Evolutionary conservation across 495 filamentous ascomycete species (phyloP).

Genomic region (Gamarada debralockiae): DNA sequence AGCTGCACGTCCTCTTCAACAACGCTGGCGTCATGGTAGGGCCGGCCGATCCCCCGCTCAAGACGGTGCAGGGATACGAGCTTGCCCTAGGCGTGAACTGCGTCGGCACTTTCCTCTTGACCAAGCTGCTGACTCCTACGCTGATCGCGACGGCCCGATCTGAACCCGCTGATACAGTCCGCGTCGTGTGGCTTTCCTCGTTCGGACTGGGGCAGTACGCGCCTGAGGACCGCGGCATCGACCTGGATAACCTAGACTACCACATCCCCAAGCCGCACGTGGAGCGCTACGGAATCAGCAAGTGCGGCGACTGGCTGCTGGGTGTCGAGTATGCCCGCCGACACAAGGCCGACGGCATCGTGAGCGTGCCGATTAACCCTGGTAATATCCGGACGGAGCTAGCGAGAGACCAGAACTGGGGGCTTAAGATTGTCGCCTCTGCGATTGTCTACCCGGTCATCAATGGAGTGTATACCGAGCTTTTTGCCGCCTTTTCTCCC

Average conservation of each 20-base stretch:
- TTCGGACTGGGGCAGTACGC: neutral
- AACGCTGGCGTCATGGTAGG: constrained; percentile 50
- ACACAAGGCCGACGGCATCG: constrained; percentile 24
- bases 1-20: constrained; percentile 14
- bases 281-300: constrained; percentile 30
- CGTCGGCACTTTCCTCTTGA: constrained; percentile 37
- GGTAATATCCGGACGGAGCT: constrained; percentile 39
- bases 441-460: constrained; percentile 26
- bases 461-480: constrained; percentile 38
- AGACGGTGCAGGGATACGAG: constrained; percentile 35
- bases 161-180: constrained; percentile 30
- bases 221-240: neutral
- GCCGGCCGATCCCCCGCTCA: constrained; percentile 33
- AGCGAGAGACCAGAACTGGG: constrained; percentile 22
- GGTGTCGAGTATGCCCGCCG: constrained; percentile 30
- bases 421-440: neutral
- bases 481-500: constrained; percentile 34
- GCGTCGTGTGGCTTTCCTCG: constrained; percentile 39
- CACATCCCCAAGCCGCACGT: neutral
- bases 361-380: constrained; percentile 33
- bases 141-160: constrained; percentile 17
- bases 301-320: constrained; percentile 30
- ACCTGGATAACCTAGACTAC: neutral
- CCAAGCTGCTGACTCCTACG: constrained; percentile 33
- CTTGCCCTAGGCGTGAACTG: constrained; percentile 35